Evolutionary conservation across 1,284 basidiomycete genomes (phyloP), one percentile per base, ranked within the genome.

Genomic region (Sphagnurus paluster): DNA sequence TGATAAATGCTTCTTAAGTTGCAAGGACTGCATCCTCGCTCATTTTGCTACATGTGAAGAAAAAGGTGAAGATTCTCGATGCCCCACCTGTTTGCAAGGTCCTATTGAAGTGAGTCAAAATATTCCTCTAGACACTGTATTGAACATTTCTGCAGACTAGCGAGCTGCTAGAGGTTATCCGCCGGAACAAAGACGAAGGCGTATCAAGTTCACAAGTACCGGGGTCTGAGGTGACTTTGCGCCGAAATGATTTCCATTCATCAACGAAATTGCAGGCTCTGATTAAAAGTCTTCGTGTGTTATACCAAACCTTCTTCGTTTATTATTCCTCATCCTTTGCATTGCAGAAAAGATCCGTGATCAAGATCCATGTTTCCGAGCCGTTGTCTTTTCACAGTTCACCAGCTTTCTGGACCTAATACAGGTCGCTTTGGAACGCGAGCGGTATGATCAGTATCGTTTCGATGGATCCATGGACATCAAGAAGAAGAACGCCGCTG

Each of bases 381-480:
- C 87, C 1, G 83, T 96, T 24, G 87, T 96, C 1, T 95, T 95
- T 64, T 93, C 90, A 2, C 93, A 96, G 58, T 89, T 89, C 52
- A 89, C 86, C 0, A 84, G 80, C 16, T 93, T 93, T 64, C 69
- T 93, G 60, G 90, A 88, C 59, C 72, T 94, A 9, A 92, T 97
- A 49, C 85, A 92, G 57, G 70, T 75, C 1, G 87, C 82, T 0
- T 70, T 98, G 50, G 77, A 86, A 33, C 82, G 89, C 34, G 89
- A 93, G 58, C 72, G 74, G 2, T 78, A 93, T 54, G 70, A 80
- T 24, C 90, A 84, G 67, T 84, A 84, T 55, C 80, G 93, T n/a
- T 90, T 98, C 51, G 96, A 99, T 64, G 96, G 96, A 2, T 82
- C 89, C 0, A 96, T 98, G 86, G 87, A 88, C 56, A 78, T 97